phyloP scores from a whole-genome alignment of 768 basidiomycete genomes.

The Lentinula lateritia region DNA sequence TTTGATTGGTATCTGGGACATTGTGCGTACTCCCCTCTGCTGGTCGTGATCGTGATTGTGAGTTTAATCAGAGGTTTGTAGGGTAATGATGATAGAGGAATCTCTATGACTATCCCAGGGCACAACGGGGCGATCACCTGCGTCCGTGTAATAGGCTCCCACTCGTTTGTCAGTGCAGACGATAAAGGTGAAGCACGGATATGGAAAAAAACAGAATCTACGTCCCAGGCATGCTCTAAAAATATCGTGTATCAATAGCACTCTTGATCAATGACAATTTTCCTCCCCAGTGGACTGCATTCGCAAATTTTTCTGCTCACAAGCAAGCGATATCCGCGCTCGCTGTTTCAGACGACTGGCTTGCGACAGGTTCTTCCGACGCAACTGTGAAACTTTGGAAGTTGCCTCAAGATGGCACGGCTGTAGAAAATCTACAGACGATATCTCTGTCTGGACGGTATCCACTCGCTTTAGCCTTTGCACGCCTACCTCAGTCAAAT shows the following conservation, averaged over 20 bases:
- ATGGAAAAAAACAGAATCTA: slow-evolving; percentile 46
- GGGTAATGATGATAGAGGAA: slow-evolving; percentile 46
- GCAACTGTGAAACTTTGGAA: slow-evolving; percentile 73
- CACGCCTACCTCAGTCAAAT: slow-evolving; percentile 58
- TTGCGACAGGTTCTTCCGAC: slow-evolving; percentile 84
- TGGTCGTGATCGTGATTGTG: background rate
- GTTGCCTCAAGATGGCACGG: background rate
- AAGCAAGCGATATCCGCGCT: slow-evolving; percentile 64
- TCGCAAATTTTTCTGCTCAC: slow-evolving; percentile 53
- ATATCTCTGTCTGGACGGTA: slow-evolving; percentile 65
- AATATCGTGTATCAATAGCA: slow-evolving; percentile 5
- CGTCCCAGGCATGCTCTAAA: slow-evolving; percentile 30
- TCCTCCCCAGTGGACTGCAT: slow-evolving; percentile 50
- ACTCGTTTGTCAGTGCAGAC: slow-evolving; percentile 66
- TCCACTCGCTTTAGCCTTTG: slow-evolving; percentile 65
- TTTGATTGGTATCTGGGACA: slow-evolving; percentile 41
- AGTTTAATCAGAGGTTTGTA: slow-evolving; percentile 20
- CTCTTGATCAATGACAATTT: slow-evolving; percentile 5
- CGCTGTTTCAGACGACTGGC: slow-evolving; percentile 36
- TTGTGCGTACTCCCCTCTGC: slow-evolving; percentile 23
- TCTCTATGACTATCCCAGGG: slow-evolving; percentile 67
- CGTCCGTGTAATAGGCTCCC: slow-evolving; percentile 56
- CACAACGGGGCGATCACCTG: slow-evolving; percentile 74
- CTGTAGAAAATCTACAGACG: slow-evolving; percentile 40
- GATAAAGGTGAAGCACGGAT: slow-evolving; percentile 60